These are phyloP conservation scores for Rhizophagus prolifer DNA, from an alignment of 192 early-diverging fungal species.

Conservation along the genomic window DNA sequence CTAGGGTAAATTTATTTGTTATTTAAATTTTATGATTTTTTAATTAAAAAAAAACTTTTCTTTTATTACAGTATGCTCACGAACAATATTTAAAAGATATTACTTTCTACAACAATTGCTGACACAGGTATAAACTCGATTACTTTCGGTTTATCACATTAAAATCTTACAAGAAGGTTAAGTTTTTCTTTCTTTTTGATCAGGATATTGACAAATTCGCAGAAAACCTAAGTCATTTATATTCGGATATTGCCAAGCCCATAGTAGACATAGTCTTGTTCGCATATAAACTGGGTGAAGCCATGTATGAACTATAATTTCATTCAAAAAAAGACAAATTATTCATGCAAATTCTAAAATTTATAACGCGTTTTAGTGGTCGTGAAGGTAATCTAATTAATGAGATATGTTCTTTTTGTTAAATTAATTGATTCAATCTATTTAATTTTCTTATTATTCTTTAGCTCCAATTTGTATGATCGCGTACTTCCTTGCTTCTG, in stretches of 20 bases:
- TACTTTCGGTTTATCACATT: not conserved
- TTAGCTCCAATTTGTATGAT: constrained; percentile 62
- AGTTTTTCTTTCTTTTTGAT: not conserved
- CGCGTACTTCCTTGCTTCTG: constrained; percentile 60
- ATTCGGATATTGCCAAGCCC: constrained; percentile 77
- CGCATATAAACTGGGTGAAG: constrained; percentile 70
- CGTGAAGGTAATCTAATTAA: constrained; percentile 15
- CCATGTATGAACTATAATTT: constrained; percentile 46
- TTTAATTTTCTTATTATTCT: not conserved
- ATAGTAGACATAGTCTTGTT: constrained; percentile 73
- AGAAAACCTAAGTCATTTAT: constrained; percentile 65
- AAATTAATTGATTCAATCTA: not conserved
- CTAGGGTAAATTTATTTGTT: too few species aligned
- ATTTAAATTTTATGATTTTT: not conserved
- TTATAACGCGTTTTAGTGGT: constrained; percentile 1
- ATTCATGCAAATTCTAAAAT: not conserved
- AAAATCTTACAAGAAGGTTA: not conserved
- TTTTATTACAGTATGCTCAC: constrained; percentile 50
- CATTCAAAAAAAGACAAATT: not conserved
- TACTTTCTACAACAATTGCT: constrained; percentile 80
- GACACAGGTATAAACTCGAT: constrained; percentile 42
- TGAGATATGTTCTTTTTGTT: not conserved
- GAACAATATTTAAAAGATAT: constrained; percentile 70
- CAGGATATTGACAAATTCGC: constrained; percentile 71
- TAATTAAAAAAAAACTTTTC: constrained; percentile 5